Base-by-base conservation (phyloP, 164 flowering plant genomes). In the Annona squamosa region DNA sequence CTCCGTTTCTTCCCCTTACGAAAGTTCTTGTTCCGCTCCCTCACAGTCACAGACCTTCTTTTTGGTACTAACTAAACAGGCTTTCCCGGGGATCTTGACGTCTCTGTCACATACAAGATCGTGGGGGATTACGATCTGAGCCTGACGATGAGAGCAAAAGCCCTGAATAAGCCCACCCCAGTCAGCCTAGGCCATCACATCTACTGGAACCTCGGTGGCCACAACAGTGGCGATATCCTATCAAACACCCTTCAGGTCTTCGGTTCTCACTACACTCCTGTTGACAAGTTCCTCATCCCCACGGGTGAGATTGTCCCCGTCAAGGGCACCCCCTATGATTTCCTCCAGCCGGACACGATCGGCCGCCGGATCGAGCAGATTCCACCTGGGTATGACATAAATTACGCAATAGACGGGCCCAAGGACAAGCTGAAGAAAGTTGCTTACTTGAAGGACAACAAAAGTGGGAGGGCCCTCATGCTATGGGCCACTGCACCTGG, bases 201-300 rank as follows among this genome's bases (percentile, higher is more conserved):
- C 16, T 91, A 87, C 78, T 89, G 94, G 94, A 91, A 91, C 81
- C 87, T 91, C 0, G 94, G 85, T 0, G 91, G 91, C 42, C 97
- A 92, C 42, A 70, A 81, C 80, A 86, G 87, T 63, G 93, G 94
- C 3, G 72, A 83, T 72, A 85, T 91, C 64, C 78, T 91, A 42
- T 83, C 89, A 0, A 71, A 90, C 68, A 75, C 70, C 16, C 48
- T 91, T 48, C 88, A 88, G 26, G 79, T 93, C 57, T 86, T 83
- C 2, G 97, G 79, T 0, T 87, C 91, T 42, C 64, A 77, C 4
- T 79, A 85, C 79, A 95, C 97, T 1, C 91, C 90, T 0, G 86
- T 87, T 1, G 91, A 91, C 67, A 42, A 69, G 0, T 5, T 79
- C 1, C 91, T 90, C 43, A 93, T 95, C 70, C 99, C 99, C 6